A percentile compares a stretch with the other conserved stretches of the same genome.
These are phyloP conservation scores for Acanthamoeba royreba DNA, from an alignment of 208 protist species.

Conservation along the genomic window DNA sequence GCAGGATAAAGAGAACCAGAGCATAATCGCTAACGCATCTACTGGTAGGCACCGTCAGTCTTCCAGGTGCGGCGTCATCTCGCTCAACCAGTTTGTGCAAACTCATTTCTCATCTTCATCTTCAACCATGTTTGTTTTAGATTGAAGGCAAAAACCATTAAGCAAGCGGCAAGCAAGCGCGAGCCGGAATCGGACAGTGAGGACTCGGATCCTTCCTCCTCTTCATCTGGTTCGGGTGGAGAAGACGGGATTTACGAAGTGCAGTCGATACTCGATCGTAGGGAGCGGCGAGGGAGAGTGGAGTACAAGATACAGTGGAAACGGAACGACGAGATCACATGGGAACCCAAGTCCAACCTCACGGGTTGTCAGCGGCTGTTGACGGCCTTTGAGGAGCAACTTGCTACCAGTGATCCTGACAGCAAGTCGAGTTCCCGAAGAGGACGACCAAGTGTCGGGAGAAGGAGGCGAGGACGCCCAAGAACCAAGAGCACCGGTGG, in stretches of 20 bases:
- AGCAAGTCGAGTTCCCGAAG: too few species aligned
- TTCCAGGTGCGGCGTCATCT: too few species aligned
- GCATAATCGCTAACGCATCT: too few species aligned
- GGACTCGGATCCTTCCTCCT: not conserved
- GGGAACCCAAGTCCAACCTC: not conserved
- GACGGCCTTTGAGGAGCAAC: not conserved
- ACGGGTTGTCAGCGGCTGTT: not conserved
- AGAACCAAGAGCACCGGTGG: too few species aligned
- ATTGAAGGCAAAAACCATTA: not conserved
- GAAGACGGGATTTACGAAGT: not conserved
- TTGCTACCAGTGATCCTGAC: not conserved
- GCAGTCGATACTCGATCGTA: not conserved
- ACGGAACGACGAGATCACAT: not conserved
- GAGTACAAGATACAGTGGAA: not conserved
- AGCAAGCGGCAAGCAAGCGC: not conserved
- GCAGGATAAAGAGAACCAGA: not conserved
- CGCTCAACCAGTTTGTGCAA: too few species aligned
- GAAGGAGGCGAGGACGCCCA: too few species aligned
- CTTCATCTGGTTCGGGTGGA: not conserved
- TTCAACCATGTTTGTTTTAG: not conserved
- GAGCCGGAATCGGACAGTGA: not conserved
- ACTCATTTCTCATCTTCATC: not conserved
- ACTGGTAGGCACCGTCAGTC: too few species aligned
- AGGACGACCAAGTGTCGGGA: too few species aligned
- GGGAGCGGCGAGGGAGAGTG: not conserved